These are phyloP conservation scores for Bipolaris oryzae DNA, from an alignment of 2,329 filamentous ascomycete genomes.

Conservation along the genomic window DNA sequence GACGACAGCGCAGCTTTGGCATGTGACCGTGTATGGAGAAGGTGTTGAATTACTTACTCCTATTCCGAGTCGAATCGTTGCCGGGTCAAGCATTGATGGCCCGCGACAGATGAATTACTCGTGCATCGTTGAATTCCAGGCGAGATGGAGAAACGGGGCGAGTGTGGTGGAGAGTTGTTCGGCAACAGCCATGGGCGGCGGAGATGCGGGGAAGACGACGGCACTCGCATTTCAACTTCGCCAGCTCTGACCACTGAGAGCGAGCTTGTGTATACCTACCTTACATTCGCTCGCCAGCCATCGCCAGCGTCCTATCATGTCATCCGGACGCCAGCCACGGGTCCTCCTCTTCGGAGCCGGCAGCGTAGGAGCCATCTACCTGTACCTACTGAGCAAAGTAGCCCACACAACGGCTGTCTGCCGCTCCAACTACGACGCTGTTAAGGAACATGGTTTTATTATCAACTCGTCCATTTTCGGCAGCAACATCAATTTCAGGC, in stretches of 20 bases:
- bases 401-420: slow-evolving; percentile 53
- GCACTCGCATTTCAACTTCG: background rate
- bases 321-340: slow-evolving; percentile 17
- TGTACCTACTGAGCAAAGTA: slow-evolving; percentile 50
- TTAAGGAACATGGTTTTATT: slow-evolving; percentile 49
- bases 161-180: background rate
- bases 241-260: background rate
- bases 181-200: background rate
- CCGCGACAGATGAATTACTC: slow-evolving; percentile 1
- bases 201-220: background rate
- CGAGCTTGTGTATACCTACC: background rate
- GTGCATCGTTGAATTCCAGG: background rate
- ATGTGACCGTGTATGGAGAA: too few relatives aligned
- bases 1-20: background rate
- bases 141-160: background rate
- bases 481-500: slow-evolving; percentile 41
- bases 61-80: background rate
- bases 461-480: slow-evolving; percentile 51
- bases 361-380: slow-evolving; percentile 52
- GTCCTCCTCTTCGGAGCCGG: slow-evolving; percentile 53
- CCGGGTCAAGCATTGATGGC: background rate
- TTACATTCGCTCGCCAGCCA: background rate
- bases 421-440: slow-evolving; percentile 54
- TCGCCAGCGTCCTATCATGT: background rate
- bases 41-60: too few relatives aligned